Conservation (phyloP, 306 rosid genomes). For the Crataegus laevigata region DNA sequence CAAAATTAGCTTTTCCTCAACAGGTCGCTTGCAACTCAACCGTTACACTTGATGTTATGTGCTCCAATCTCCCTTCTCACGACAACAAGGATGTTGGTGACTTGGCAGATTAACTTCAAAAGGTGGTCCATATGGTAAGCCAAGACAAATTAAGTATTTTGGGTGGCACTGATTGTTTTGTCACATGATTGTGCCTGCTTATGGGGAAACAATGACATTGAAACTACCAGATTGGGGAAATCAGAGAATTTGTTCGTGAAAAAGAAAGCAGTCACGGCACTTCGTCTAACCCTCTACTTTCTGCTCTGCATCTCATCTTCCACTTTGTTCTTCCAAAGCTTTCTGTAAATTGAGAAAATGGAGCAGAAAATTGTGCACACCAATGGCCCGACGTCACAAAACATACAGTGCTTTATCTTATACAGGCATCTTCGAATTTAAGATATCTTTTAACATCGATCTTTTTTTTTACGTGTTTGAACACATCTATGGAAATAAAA, state of each 20-base stretch:
- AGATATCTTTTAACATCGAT: too few species aligned
- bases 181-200: background rate
- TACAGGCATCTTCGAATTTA: too few species aligned
- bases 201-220: background rate
- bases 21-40: rapidly evolving
- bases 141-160: background rate
- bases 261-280: background rate
- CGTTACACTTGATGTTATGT: background rate
- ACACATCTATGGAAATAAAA: background rate
- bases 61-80: background rate
- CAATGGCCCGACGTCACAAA: background rate
- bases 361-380: background rate
- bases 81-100: background rate
- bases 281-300: background rate
- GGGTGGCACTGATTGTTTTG: background rate
- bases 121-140: background rate
- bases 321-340: background rate
- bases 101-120: background rate
- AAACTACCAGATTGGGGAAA: background rate
- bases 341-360: background rate
- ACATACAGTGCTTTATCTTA: too few species aligned
- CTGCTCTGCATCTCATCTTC: background rate
- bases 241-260: background rate
- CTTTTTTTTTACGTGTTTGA: too few species aligned
- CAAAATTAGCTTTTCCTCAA: too few species aligned